A percentile compares a stretch with the other conserved stretches of the same genome.
Conservation (phyloP, 352 stramenopile genomes). For the Phytophthora pini region DNA sequence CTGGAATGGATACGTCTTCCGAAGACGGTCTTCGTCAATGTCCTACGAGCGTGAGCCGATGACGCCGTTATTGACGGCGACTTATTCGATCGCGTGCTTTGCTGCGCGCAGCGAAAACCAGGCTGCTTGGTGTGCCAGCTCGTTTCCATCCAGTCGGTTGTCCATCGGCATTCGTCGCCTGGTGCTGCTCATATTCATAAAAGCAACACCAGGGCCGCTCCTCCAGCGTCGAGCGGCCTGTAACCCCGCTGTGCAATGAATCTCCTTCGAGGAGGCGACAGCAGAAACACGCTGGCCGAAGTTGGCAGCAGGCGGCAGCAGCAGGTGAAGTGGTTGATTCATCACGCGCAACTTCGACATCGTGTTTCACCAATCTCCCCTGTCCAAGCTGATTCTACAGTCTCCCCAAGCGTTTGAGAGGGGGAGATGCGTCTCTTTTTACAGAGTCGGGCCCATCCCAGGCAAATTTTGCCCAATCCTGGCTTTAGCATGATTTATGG, state of each 20-base stretch:
- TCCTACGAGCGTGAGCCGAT: neutral
- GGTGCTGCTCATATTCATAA: conserved; percentile 28
- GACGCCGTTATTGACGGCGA: neutral
- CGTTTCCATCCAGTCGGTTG: conserved; percentile 15
- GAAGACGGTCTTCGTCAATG: no score
- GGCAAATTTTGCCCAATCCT: conserved; percentile 4
- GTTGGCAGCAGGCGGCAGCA: neutral
- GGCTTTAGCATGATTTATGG: neutral
- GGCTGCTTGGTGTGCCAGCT: conserved; percentile 24
- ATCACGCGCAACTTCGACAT: conserved; percentile 5
- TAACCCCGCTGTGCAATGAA: conserved; percentile 21
- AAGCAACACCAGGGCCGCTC: conserved; percentile 13
- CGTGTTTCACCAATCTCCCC: conserved; percentile 21
- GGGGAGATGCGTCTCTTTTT: conserved; percentile 23
- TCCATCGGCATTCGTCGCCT: conserved; percentile 5
- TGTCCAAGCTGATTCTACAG: conserved; percentile 10
- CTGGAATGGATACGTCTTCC: no score
- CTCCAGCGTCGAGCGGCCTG: no score
- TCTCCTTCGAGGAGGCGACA: conserved; percentile 18
- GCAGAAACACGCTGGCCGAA: conserved; percentile 7
- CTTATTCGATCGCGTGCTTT: conserved; percentile 19
- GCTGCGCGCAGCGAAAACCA: conserved; percentile 33
- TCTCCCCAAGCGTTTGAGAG: neutral
- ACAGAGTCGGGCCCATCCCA: conserved; percentile 1
- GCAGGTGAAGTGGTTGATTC: conserved; percentile 4